A percentile compares a stretch with the other conserved stretches of the same genome.
Conservation (phyloP, 441 rosid species). For the Pelargonium cotyledonis region DNA sequence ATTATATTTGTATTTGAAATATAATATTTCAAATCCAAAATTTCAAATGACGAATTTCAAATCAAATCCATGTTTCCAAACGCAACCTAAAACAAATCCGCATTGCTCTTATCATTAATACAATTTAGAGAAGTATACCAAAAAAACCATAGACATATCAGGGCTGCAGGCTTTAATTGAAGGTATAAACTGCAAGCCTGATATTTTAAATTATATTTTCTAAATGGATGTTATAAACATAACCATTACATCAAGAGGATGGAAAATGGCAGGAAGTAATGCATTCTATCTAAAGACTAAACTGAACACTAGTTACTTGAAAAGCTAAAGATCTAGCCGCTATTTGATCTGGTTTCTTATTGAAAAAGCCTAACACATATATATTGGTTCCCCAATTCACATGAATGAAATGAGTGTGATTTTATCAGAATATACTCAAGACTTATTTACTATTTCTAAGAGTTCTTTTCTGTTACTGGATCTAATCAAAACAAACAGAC, state of each 20-base stretch:
- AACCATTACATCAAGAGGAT: no score
- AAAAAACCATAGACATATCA: not conserved
- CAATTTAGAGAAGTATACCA: not conserved
- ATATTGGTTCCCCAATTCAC: not conserved
- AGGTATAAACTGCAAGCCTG: not conserved
- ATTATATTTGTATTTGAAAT: no score
- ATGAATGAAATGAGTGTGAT: not conserved
- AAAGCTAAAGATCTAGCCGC: not conserved
- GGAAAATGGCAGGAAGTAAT: no score
- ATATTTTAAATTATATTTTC: not conserved
- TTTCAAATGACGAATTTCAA: no score
- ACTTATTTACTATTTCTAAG: not conserved
- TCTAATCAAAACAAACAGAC: not conserved
- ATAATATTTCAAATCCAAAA: no score
- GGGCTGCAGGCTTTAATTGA: not conserved
- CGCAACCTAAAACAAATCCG: not conserved
- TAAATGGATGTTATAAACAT: no score
- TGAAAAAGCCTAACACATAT: not conserved
- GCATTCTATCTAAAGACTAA: not conserved
- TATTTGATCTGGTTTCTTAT: not conserved
- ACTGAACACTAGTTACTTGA: not conserved
- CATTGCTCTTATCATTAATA: not conserved
- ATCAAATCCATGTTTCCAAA: no score
- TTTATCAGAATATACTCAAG: no score
- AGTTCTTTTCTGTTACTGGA: not conserved